phyloP scores from a whole-genome alignment of 2,329 filamentous ascomycete species.

The Calonectria pseudoreteaudii region DNA sequence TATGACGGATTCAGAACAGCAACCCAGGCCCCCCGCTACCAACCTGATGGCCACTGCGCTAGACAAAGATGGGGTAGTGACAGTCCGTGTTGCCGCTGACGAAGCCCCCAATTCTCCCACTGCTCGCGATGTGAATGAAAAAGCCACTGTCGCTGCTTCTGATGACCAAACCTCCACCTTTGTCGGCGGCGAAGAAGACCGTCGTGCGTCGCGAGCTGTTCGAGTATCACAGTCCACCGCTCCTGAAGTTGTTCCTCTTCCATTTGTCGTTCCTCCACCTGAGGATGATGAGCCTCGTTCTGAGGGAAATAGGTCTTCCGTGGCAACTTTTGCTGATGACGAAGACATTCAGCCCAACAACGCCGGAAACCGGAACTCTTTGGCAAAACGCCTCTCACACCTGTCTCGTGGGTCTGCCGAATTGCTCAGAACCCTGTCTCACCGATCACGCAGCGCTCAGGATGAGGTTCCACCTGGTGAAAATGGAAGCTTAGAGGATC shows the following conservation, averaged over 20 bases:
- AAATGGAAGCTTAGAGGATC: conserved; percentile 59
- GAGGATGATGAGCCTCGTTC: conserved; percentile 54
- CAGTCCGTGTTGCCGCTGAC: conserved; percentile 64
- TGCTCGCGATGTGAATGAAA: conserved; percentile 41
- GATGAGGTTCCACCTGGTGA: conserved; percentile 32
- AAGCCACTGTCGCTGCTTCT: conserved; percentile 34
- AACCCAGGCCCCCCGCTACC: conserved; percentile 41
- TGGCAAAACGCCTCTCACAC: conserved; percentile 62
- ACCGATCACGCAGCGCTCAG: conserved; percentile 39
- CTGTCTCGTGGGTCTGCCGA: conserved; percentile 61
- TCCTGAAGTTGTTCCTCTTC: conserved; percentile 70
- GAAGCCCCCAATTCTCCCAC: conserved; percentile 50
- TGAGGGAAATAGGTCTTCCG: conserved; percentile 70
- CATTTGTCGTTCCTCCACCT: conserved; percentile 69
- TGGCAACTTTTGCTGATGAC: conserved; percentile 77
- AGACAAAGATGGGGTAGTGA: conserved; percentile 60
- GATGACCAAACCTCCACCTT: conserved; percentile 22
- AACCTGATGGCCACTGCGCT: conserved; percentile 57
- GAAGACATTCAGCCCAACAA: conserved; percentile 52
- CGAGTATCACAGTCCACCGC: conserved; percentile 48
- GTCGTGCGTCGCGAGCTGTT: conserved; percentile 36
- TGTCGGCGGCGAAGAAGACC: conserved; percentile 31
- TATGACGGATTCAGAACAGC: conserved; percentile 51
- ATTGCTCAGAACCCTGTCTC: conserved; percentile 59
- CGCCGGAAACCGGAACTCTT: conserved; percentile 49